A percentile compares a stretch with the other conserved stretches of the same genome.
phyloP scores from a whole-genome alignment of 2,329 filamentous ascomycete species.

The Stagonosporopsis chrysanthemi region DNA sequence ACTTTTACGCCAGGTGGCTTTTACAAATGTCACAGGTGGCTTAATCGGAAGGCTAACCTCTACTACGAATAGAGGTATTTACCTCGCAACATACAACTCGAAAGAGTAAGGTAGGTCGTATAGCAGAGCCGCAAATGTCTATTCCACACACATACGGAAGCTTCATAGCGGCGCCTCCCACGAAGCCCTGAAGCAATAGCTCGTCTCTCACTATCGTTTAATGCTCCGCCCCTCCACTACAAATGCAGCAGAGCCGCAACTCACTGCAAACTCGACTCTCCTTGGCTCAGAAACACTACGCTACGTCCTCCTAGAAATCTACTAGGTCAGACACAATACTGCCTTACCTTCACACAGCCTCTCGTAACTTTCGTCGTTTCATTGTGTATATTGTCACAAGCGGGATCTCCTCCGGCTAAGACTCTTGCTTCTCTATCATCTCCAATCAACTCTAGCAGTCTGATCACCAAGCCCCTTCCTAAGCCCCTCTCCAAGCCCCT shows the following conservation, averaged over 20 bases:
- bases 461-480: neutral
- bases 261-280: neutral
- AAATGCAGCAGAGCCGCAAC: slow-evolving; percentile 1
- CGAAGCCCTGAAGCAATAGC: neutral
- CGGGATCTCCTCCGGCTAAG: no score
- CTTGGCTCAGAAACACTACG: neutral
- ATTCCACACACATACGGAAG: neutral
- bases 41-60: neutral
- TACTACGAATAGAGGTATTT: neutral
- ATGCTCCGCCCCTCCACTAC: neutral
- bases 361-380: neutral
- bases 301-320: neutral
- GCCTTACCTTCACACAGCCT: neutral
- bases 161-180: neutral
- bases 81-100: neutral
- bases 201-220: neutral
- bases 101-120: neutral
- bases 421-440: neutral
- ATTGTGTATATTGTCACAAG: neutral
- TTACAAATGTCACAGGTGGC: neutral
- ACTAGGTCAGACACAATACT: neutral
- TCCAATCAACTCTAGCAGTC: neutral
- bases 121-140: neutral
- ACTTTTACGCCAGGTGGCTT: neutral
- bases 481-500: neutral